Evolutionary conservation across 2,329 filamentous ascomycete species (phyloP), one percentile per base, ranked within the genome.

Genomic region (Hymenoscyphus albidus): DNA sequence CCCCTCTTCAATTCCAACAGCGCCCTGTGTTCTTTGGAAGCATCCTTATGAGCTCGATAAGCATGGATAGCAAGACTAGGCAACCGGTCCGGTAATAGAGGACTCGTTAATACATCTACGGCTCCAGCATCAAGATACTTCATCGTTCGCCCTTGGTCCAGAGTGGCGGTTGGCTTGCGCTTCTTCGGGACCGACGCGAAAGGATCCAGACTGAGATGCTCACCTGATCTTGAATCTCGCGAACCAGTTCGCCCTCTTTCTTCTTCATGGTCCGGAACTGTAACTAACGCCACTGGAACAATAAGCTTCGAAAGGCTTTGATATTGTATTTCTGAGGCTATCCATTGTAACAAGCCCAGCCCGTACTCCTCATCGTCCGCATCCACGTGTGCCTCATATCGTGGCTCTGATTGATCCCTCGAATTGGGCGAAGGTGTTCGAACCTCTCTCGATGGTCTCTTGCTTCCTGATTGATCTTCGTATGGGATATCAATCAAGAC

Each of bases 111-210:
- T 59, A 97, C 91, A 77, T 98, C 94, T 38, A 90, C 83, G 12
- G 94, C 94, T 42, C 95, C 95, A 3, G 90, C 86, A 73, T 97
- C 92, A 31, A 98, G 79, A 74, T 92, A 97, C 71, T 83, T 86
- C 70, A 88, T 85, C 66, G 93, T 81, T 61, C 83, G 78, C 55
- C 80, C 78, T 13, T 81, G 80, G 65, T 86, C 71, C 14, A 74
- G 81, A 9, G 79, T 76, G 22, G 79, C 74, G 54, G 80, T 74
- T 61, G 75, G 75, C 58, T 68, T 69, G 42, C 61, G 68, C 69
- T 67, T 71, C 58, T 68, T 70, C 32, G 63, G 54, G 22, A 42
- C 65, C 14, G 64, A 56, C 10, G 62, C 64, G 44, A 69, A 68
- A 12, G 66, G 65, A 22, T 67, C 62, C 18, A 63, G 68, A 40